These are phyloP conservation scores for Heliosperma pusillum DNA, from an alignment of 148 eudicot species.

Conservation along the genomic window DNA sequence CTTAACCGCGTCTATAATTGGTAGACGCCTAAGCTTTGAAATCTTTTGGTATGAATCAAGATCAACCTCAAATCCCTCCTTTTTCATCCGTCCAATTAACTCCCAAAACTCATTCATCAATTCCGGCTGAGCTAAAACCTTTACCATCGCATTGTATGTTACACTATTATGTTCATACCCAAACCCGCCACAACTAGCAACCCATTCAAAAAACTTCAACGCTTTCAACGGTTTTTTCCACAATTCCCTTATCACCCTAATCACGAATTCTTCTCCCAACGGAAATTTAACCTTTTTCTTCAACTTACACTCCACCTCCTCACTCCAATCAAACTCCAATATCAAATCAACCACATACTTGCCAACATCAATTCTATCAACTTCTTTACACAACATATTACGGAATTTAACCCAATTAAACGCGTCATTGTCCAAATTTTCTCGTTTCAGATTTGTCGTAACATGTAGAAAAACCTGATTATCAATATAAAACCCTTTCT, in stretches of 20 bases:
- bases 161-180: conserved; percentile 8
- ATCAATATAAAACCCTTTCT: conserved; percentile 53
- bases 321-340: conserved; percentile 44
- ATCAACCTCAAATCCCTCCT: conserved; percentile 34
- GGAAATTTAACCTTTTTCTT: conserved; percentile 34
- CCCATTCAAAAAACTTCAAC: conserved; percentile 64
- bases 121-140: conserved; percentile 6
- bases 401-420: conserved; percentile 49
- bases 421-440: conserved; percentile 40
- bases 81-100: neutral
- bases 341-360: conserved; percentile 48
- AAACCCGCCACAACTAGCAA: conserved; percentile 1
- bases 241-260: conserved; percentile 52
- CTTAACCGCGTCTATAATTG: conserved; percentile 57
- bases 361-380: conserved; percentile 37
- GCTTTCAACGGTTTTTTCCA: conserved; percentile 45
- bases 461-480: conserved; percentile 39
- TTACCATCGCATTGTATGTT: neutral
- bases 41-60: conserved; percentile 63
- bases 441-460: conserved; percentile 24
- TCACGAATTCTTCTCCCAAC: conserved; percentile 49
- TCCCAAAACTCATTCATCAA: conserved; percentile 1
- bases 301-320: conserved; percentile 46
- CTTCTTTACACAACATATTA: conserved; percentile 35
- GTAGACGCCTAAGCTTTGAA: conserved; percentile 39